Evolutionary conservation across 495 filamentous ascomycete species (phyloP).

Genomic region (Thermothielavioides terrestris): DNA sequence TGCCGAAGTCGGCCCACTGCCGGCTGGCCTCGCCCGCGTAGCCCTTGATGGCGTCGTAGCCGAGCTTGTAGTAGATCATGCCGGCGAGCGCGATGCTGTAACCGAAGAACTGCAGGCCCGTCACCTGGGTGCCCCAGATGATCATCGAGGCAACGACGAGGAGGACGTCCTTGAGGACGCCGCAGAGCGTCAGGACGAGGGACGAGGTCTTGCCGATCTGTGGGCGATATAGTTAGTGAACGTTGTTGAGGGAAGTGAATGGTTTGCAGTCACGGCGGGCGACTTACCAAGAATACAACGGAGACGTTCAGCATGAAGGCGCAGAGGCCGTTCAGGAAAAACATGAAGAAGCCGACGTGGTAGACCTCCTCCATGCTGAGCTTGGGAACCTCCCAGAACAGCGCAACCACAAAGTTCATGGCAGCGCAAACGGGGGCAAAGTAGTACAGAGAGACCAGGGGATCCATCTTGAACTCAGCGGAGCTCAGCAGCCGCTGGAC

Average conservation of each 20-base stretch:
- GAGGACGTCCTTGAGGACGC: constrained; percentile 97
- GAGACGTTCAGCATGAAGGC: constrained; percentile 89
- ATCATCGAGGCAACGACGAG: constrained; percentile 83
- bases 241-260: no score
- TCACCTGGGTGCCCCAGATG: constrained; percentile 79
- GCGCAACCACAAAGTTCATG: constrained; percentile 74
- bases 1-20: constrained; percentile 81
- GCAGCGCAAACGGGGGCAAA: constrained; percentile 86
- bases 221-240: no score
- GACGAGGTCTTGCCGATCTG: constrained; percentile 97
- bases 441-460: constrained; percentile 92
- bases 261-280: no score
- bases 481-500: constrained; percentile 83
- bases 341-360: constrained; percentile 61
- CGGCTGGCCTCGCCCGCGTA: constrained; percentile 60
- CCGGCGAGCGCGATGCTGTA: constrained; percentile 86
- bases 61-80: constrained; percentile 96
- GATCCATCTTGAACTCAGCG: constrained; percentile 95
- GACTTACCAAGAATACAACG: constrained; percentile 83
- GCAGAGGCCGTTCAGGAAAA: constrained; percentile 71
- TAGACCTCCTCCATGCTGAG: constrained; percentile 65
- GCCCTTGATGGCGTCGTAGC: constrained; percentile 72
- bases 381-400: constrained; percentile 69
- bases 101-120: constrained; percentile 81
- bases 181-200: constrained; percentile 92